Evolutionary conservation across 2,329 filamentous ascomycete genomes (phyloP), one percentile per base, ranked within the genome.

Genomic region (Aspergillus calidoustus): DNA sequence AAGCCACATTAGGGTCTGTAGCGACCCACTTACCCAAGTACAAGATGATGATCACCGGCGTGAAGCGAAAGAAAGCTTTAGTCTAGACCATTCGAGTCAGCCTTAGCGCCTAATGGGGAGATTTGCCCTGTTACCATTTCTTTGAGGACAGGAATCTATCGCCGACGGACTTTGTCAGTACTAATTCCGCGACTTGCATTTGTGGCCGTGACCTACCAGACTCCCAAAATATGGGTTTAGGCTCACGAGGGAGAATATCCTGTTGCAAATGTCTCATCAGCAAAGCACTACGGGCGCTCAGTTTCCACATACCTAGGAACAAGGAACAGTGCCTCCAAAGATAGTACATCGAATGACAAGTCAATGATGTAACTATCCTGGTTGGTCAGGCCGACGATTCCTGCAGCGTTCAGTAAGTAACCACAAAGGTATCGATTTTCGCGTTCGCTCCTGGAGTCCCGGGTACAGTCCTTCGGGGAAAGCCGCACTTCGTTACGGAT

Each of bases 311-410:
- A 83, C 81, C 87, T 82, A 47, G 93, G 93, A 22, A 97, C 90
- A 77, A 97, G 89, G 74, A 97, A 94, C 9, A 97, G 83, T 0
- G 92, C 93, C 76, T 97, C 92, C 15, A 97, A 82, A 0, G 92
- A 90, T 23, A 97, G 81, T n/a, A 97, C 89, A 71, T 97, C 92
- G 74, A 97, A 97, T 0, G 92, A 89, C 3, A 89, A 82, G 63
- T 95, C 90, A 51, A 90, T 90, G n/a, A 92, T 84, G 17, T 82
- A 77, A 9, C 81, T 76, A 65, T 89, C 86, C 23, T 85, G 75
- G 56, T 84, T 85, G 23, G 82, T 81, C 28, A 94, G 74, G 0
- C 91, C 92, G 54, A 91, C 79, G 30, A 88, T 82, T 53, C 91
- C 89, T 91, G 58, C 34, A 41, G 9, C 34, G 9, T 41, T 41